Percentiles rank a stretch among this genome's conserved stretches.
phyloP scores from a whole-genome alignment of 2,329 filamentous ascomycete species.

The Erysiphe pulchra region DNA sequence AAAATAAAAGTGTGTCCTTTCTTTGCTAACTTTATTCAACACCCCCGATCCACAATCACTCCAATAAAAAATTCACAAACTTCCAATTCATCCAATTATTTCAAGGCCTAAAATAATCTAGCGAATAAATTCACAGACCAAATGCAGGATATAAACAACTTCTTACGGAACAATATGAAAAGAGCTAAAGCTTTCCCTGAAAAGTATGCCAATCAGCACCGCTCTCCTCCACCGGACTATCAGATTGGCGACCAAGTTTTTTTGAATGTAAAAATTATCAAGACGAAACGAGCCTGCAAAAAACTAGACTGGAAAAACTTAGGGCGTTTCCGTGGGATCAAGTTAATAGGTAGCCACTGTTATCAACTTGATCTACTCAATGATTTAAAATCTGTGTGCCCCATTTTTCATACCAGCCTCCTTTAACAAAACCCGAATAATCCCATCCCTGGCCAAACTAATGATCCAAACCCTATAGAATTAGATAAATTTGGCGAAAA shows the following conservation, averaged over 20 bases:
- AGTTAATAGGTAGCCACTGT: background rate
- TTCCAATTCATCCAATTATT: too few relatives aligned
- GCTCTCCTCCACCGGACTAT: background rate
- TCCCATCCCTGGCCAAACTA: background rate
- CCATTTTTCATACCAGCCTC: constrained; percentile 1
- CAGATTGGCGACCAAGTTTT: background rate
- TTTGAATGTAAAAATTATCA: background rate
- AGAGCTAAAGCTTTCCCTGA: background rate
- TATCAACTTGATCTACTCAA: constrained; percentile 1
- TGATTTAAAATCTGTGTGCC: background rate
- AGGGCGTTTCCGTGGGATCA: background rate
- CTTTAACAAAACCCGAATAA: background rate
- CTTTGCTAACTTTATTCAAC: too few relatives aligned
- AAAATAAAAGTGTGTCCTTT: too few relatives aligned
- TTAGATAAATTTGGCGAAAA: too few relatives aligned
- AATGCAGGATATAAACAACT: background rate
- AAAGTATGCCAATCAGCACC: background rate
- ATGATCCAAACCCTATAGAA: too few relatives aligned
- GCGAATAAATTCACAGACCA: too few relatives aligned
- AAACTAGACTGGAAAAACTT: constrained; percentile 1
- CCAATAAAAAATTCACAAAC: too few relatives aligned
- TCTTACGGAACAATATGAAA: background rate
- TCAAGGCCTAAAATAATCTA: too few relatives aligned
- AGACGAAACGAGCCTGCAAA: background rate
- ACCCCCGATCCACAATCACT: too few relatives aligned